These are phyloP conservation scores for Penicillium psychrosexuale DNA, from an alignment of 2,329 filamentous ascomycete genomes.

Conservation along the genomic window DNA sequence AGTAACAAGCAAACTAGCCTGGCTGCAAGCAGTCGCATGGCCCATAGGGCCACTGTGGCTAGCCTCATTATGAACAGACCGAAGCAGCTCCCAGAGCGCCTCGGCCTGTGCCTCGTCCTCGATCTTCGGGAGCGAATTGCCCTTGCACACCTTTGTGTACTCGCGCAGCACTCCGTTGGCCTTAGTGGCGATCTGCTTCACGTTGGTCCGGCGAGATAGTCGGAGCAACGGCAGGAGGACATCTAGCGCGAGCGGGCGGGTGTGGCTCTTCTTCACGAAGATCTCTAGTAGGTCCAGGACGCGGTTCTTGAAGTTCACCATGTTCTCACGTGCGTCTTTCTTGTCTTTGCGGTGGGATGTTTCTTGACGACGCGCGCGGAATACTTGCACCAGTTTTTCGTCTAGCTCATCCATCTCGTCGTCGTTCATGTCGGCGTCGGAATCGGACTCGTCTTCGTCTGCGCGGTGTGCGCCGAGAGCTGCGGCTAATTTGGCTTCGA, in stretches of 20 bases:
- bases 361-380: conserved; percentile 69
- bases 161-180: conserved; percentile 68
- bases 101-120: conserved; percentile 33
- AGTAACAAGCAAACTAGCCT: conserved; percentile 46
- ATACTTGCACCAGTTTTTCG: conserved; percentile 76
- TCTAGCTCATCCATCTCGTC: conserved; percentile 93
- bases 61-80: conserved; percentile 65
- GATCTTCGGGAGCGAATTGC: conserved; percentile 45
- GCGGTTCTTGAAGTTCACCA: conserved; percentile 92
- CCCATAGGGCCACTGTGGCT: conserved; percentile 57
- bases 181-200: conserved; percentile 71
- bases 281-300: conserved; percentile 84
- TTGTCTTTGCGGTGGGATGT: conserved; percentile 75
- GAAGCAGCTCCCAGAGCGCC: conserved; percentile 57
- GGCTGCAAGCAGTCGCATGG: conserved; percentile 72
- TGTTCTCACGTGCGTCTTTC: conserved; percentile 81
- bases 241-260: conserved; percentile 63
- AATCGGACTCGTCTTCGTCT: conserved; percentile 59
- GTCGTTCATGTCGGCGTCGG: conserved; percentile 90
- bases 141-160: conserved; percentile 64
- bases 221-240: conserved; percentile 73
- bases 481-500: conserved; percentile 73
- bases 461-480: conserved; percentile 68
- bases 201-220: conserved; percentile 71
- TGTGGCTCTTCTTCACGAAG: conserved; percentile 75